A percentile compares a stretch with the other conserved stretches of the same genome.
phyloP scores from a whole-genome alignment of 192 early-diverging fungal species.

The Physocladia obscura region DNA sequence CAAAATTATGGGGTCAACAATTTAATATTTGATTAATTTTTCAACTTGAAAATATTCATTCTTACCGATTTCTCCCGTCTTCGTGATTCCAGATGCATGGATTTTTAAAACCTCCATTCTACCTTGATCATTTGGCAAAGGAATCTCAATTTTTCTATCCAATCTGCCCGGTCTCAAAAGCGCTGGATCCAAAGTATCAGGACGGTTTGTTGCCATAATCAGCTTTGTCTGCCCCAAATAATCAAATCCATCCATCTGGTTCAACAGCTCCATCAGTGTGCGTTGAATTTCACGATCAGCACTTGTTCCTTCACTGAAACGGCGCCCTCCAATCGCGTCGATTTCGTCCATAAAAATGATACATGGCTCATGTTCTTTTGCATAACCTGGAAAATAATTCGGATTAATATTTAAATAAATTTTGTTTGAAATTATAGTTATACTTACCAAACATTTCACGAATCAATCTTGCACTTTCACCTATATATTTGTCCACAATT shows the following conservation, averaged over 20 bases:
- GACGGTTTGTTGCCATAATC: constrained; percentile 99
- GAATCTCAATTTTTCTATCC: constrained; percentile 99
- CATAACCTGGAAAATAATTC: constrained; percentile 63
- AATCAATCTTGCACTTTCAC: constrained; percentile 94
- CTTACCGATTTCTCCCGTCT: constrained; percentile 92
- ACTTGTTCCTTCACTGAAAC: constrained; percentile 98
- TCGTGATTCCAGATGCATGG: constrained; percentile 88
- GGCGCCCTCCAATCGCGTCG: constrained; percentile 97
- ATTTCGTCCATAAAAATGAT: constrained; percentile 99
- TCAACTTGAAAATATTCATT: too few relatives aligned
- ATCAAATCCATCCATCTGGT: constrained; percentile 99
- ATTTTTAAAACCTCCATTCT: constrained; percentile 97
- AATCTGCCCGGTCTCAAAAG: constrained; percentile 92
- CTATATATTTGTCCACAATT: constrained; percentile 99
- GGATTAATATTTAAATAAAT: too few relatives aligned
- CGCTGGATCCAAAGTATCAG: constrained; percentile 98
- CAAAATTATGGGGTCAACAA: background rate
- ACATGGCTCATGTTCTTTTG: constrained; percentile 98
- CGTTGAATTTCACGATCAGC: constrained; percentile 99
- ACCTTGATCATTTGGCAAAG: constrained; percentile 97
- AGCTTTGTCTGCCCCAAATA: constrained; percentile 96
- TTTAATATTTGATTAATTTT: background rate
- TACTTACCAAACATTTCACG: constrained; percentile 95
- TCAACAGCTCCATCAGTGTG: constrained; percentile 97
- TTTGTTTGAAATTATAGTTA: background rate